Base-by-base conservation (phyloP, 139 green algal genomes). In the Chlamydomonas eustigma region DNA sequence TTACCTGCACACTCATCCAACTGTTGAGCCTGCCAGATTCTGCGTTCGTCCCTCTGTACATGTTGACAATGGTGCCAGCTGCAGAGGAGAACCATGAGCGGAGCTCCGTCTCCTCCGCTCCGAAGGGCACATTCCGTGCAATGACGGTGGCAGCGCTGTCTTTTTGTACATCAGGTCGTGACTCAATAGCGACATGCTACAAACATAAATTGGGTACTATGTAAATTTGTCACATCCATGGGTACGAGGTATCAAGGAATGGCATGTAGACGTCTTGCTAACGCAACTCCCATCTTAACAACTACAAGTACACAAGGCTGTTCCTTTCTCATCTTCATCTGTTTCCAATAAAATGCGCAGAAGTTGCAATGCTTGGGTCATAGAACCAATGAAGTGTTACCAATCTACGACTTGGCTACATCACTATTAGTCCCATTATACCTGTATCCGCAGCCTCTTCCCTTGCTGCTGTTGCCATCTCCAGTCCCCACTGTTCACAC, bases 51-150 rank as follows among this genome's bases (percentile, higher is more conserved):
- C 65, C 65, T 6, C 65, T 39, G 65, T 12, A 72, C 65, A 72
- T 72, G 65, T 72, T 31, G 8, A 72, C 65, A 5, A 72, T 31
- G 18, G 33, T 39, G 12, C 52, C 52, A 25, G 4, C 65, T 39
- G 8, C 28, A 3, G 8, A 6, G 33, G 4, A 33, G 22, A 72
- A 72, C 33, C 32, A 72, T 8, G 28, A 33, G 3, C 28, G 65
- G 33, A 72, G 65, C 65, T 72, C 18, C 3, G 8, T 6, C 65
- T 72, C 65, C 24, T 44, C 65, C n/a, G 65, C 65, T 31, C 4
- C 51, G 75, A 88, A 94, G 6, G 90, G 83, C 52, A 97, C 64
- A 82, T 95, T 95, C 32, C 83, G 71, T 3, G 92, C 90, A 80
- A 90, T 93, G 0, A 92, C 78, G 0, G 88, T 94, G 37, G 80